Evolutionary conservation across 192 early-diverging fungal genomes (phyloP).

Genomic region (Coemansia sp.): DNA sequence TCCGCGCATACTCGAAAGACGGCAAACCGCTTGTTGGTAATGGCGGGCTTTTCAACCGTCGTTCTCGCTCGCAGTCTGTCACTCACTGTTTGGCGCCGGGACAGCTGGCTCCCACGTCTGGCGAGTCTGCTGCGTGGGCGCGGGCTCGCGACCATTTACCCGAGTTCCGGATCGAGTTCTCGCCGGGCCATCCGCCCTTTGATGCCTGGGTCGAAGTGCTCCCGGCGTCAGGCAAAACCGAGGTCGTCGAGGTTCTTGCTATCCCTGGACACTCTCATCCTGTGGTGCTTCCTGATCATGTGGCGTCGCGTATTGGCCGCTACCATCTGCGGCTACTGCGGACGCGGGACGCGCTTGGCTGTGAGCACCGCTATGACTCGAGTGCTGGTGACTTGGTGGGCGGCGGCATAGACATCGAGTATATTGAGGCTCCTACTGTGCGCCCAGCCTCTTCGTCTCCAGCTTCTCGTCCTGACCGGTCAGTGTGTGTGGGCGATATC

Average conservation of each 20-base stretch:
- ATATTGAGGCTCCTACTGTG: slow-evolving; percentile 51
- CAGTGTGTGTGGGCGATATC: slow-evolving; percentile 69
- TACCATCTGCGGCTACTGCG: slow-evolving; percentile 48
- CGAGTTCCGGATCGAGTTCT: slow-evolving; percentile 46
- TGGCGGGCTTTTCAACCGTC: background rate
- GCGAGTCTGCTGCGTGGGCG: slow-evolving; percentile 40
- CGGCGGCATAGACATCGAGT: slow-evolving; percentile 52
- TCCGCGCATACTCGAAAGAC: slow-evolving; percentile 44
- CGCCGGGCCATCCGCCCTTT: slow-evolving; percentile 25
- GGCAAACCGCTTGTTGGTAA: slow-evolving; percentile 27
- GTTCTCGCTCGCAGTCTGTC: slow-evolving; percentile 12
- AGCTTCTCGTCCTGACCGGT: slow-evolving; percentile 30
- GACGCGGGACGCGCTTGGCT: slow-evolving; percentile 48
- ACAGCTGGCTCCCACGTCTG: slow-evolving; percentile 30
- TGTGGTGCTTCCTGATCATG: slow-evolving; percentile 35
- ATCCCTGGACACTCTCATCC: slow-evolving; percentile 30
- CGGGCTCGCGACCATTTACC: slow-evolving; percentile 42
- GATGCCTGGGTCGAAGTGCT: slow-evolving; percentile 54
- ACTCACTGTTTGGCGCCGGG: slow-evolving; percentile 48
- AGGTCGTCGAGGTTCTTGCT: slow-evolving; percentile 34
- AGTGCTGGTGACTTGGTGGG: slow-evolving; percentile 24
- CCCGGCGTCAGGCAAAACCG: slow-evolving; percentile 42
- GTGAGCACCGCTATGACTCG: slow-evolving; percentile 41
- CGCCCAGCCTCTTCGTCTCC: slow-evolving; percentile 39
- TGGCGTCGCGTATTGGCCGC: slow-evolving; percentile 46